Percentiles rank a stretch among this genome's conserved stretches.
These are phyloP conservation scores for Penicillium tannophilum DNA, from an alignment of 495 filamentous ascomycete genomes.

Conservation along the genomic window DNA sequence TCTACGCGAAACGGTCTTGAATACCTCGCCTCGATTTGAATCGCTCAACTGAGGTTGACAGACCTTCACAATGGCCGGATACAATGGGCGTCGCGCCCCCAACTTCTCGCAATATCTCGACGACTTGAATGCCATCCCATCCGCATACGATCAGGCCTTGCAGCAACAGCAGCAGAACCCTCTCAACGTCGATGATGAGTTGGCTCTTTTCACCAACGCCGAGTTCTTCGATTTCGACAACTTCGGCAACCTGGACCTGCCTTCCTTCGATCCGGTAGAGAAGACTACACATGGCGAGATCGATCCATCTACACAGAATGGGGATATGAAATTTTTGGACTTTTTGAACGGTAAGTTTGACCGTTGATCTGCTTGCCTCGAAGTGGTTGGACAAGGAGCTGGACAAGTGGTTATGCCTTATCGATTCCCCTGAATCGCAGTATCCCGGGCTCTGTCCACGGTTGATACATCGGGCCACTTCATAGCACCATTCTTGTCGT, in stretches of 20 bases:
- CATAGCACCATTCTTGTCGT: neutral
- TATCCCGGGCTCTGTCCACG: constrained; percentile 12
- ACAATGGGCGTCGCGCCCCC: constrained; percentile 69
- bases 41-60: constrained; percentile 8
- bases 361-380: constrained; percentile 8
- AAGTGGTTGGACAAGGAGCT: constrained; percentile 20
- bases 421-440: constrained; percentile 20
- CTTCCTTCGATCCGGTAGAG: constrained; percentile 38
- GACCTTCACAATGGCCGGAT: constrained; percentile 59
- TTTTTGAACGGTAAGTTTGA: constrained; percentile 46
- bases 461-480: constrained; percentile 10
- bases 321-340: constrained; percentile 49
- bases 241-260: constrained; percentile 45
- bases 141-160: constrained; percentile 63
- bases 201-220: constrained; percentile 90
- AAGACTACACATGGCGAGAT: constrained; percentile 28
- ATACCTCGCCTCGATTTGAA: neutral
- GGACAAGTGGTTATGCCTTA: constrained; percentile 13
- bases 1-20: neutral
- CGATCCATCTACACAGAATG: constrained; percentile 24
- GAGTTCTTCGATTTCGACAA: constrained; percentile 91
- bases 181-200: constrained; percentile 69
- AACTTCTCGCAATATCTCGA: constrained; percentile 89
- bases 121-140: constrained; percentile 77
- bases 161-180: constrained; percentile 57